These are phyloP conservation scores for Golovinomyces cichoracearum DNA, from an alignment of 2,329 filamentous ascomycete species.

Conservation along the genomic window DNA sequence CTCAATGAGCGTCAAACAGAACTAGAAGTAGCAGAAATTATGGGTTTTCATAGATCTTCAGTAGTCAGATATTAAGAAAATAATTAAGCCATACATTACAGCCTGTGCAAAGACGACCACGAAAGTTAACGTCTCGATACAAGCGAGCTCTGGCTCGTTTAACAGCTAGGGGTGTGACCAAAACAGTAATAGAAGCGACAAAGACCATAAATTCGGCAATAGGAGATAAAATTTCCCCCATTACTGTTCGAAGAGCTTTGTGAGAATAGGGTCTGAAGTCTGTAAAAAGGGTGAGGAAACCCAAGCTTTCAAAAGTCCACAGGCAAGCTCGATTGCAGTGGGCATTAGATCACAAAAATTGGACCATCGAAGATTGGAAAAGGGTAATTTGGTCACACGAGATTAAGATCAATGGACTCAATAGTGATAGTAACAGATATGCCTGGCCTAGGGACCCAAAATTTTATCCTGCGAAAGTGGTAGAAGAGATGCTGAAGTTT, in stretches of 20 bases:
- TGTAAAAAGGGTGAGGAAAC: background rate
- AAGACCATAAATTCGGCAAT: background rate
- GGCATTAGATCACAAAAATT: background rate
- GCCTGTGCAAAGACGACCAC: background rate
- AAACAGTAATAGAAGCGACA: background rate
- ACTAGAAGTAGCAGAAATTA: background rate
- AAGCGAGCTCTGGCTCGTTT: background rate
- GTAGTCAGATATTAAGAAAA: background rate
- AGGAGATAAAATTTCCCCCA: background rate
- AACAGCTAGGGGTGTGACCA: background rate
- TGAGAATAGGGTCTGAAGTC: background rate
- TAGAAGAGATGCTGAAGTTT: background rate
- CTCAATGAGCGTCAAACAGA: background rate
- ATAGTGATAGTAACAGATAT: too few relatives aligned
- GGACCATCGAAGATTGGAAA: too few relatives aligned
- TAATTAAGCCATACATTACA: background rate
- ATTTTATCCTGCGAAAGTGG: background rate
- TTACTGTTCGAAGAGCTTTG: background rate
- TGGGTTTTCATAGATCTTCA: background rate
- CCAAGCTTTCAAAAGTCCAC: background rate
- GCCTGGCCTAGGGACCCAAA: background rate
- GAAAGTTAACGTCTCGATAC: too few relatives aligned
- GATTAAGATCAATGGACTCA: background rate
- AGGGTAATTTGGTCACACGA: background rate
- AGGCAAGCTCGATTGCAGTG: background rate